A percentile compares a stretch with the other conserved stretches of the same genome.
Evolutionary conservation across 768 basidiomycete genomes (phyloP).

Genomic region (Hydnum rufescens): DNA sequence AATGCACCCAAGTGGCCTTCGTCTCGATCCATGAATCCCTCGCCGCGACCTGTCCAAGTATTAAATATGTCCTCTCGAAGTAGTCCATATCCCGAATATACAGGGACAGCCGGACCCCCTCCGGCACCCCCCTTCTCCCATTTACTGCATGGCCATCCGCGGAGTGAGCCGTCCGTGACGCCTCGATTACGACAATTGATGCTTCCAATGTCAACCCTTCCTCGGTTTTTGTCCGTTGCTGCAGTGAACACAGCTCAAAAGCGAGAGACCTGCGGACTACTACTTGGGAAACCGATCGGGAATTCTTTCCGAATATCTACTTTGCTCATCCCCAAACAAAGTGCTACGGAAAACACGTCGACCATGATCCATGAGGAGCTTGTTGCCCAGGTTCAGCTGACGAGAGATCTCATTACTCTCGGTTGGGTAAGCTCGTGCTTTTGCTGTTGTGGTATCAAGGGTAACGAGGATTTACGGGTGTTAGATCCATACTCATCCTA

Average conservation of each 20-base stretch:
- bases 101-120: neutral
- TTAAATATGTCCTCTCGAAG: neutral
- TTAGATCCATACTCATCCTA: constrained; percentile 84
- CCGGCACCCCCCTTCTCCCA: neutral
- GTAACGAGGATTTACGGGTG: neutral
- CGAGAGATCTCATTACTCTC: constrained; percentile 60
- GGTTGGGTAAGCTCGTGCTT: constrained; percentile 57
- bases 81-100: neutral
- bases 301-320: constrained; percentile 56
- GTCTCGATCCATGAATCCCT: neutral
- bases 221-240: constrained; percentile 58
- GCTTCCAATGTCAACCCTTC: constrained; percentile 54
- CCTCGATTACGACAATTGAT: constrained; percentile 20
- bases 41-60: neutral
- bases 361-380: constrained; percentile 81
- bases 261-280: constrained; percentile 69
- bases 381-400: constrained; percentile 68
- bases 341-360: constrained; percentile 79
- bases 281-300: constrained; percentile 40
- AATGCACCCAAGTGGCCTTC: neutral
- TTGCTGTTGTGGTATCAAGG: constrained; percentile 3
- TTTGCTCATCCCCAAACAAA: constrained; percentile 73
- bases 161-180: no score
- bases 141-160: neutral
- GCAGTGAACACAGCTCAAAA: constrained; percentile 58